Evolutionary conservation across 495 filamentous ascomycete genomes (phyloP).

Genomic region (Trichoderma virens): DNA sequence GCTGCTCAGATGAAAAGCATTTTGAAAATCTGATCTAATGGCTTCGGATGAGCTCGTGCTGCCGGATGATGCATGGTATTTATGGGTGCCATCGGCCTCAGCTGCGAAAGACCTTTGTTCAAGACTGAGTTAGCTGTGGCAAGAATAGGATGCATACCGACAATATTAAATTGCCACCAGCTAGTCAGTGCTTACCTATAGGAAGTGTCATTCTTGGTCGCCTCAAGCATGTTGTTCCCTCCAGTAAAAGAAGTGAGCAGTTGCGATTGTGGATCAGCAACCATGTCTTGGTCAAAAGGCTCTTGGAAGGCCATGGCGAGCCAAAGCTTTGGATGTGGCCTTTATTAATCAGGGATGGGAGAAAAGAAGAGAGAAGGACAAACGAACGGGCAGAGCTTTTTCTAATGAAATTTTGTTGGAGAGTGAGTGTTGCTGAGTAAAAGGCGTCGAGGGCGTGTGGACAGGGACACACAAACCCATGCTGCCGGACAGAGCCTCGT

Average conservation of each 20-base stretch:
- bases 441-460: background rate
- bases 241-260: background rate
- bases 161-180: background rate
- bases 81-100: background rate
- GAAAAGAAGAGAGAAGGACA: too few species aligned
- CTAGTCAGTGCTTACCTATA: background rate
- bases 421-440: too few species aligned
- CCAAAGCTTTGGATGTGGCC: too few species aligned
- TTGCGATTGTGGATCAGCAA: background rate
- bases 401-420: too few species aligned
- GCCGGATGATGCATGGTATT: background rate
- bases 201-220: background rate
- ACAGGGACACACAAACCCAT: too few species aligned
- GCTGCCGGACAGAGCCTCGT: background rate
- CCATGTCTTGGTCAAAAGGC: background rate
- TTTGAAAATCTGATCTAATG: background rate
- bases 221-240: background rate
- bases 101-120: background rate
- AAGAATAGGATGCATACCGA: background rate
- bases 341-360: too few species aligned
- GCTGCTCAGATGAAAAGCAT: background rate
- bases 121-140: background rate
- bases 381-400: too few species aligned
- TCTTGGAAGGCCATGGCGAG: too few species aligned
- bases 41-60: background rate